Evolutionary conservation across 225 moss, liverwort and hornwort species (phyloP), one percentile per base, ranked within the genome.

Genomic region (Pseudisothecium myosuroides): DNA sequence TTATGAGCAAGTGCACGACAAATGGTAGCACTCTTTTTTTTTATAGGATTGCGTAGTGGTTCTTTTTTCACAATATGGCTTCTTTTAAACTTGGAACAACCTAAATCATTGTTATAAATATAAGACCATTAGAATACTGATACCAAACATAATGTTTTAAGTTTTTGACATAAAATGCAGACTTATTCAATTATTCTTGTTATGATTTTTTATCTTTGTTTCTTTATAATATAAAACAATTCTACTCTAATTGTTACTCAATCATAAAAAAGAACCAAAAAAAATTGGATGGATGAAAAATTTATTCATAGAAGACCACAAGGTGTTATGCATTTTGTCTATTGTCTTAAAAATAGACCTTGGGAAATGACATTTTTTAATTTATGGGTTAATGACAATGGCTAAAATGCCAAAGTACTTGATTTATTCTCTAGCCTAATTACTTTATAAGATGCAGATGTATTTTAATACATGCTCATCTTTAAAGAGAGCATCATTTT

Each of bases 1-100:
- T 65, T 37, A 26, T 36, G 5, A 65, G 17, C 11, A 65, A 26
- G 23, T 64, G 65, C 3, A 34, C 7, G 5, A 50, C 5, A 1
- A 65, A 82, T 65, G 15, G 37, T 2, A 55, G 1, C 32, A 69
- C 11, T 79, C 2, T 6, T 87, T 58, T 10, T 83, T n/a, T 5
- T n/a, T 58, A 56, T 41, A 24, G 26, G 20, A 83, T 69, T 89
- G 7, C 1, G 2, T 10, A 17, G 34, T 64, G 36, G 29, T 36
- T 60, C 27, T 16, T 39, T 83, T 43, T 89, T 50, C 31, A 91
- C 34, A 83, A 47, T 10, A 49, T 76, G 64, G 12, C 17, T 83
- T 71, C 8, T 87, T 89, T 29, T 79, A 80, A 87, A 91, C 17
- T 87, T 80, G 8, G 65, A 87, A 87, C 72, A 89, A 71, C 83